These are phyloP conservation scores for Monosporascus cannonballus DNA, from an alignment of 2,329 filamentous ascomycete species.

Conservation along the genomic window DNA sequence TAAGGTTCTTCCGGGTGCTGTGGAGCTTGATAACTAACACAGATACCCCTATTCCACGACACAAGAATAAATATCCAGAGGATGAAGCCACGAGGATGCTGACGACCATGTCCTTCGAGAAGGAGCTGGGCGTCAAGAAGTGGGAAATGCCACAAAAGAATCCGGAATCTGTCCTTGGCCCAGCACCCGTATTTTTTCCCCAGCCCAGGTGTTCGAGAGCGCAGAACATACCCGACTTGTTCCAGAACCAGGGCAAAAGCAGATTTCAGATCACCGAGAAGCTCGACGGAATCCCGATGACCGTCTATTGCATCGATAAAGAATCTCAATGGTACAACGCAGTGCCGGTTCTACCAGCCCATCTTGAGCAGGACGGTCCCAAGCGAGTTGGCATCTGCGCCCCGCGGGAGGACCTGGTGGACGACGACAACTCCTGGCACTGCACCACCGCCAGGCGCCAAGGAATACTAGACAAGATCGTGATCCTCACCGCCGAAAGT, in stretches of 20 bases:
- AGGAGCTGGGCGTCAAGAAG: constrained; percentile 22
- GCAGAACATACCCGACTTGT: constrained; percentile 18
- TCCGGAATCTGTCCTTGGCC: constrained; percentile 6
- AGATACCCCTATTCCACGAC: no score
- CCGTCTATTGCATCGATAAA: constrained; percentile 19
- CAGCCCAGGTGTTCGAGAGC: constrained; percentile 20
- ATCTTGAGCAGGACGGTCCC: constrained; percentile 1
- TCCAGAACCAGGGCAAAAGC: constrained; percentile 5
- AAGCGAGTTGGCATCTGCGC: constrained; percentile 18
- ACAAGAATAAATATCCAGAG: constrained; percentile 9
- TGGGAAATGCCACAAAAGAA: constrained; percentile 13
- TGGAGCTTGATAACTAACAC: no score
- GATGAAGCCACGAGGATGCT: constrained; percentile 9
- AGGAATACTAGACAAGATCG: constrained; percentile 16
- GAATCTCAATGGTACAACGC: constrained; percentile 13
- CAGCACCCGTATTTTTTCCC: constrained; percentile 20
- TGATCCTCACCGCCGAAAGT: neutral
- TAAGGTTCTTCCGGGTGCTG: no score
- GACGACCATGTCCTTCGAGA: constrained; percentile 17
- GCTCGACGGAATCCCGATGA: constrained; percentile 27
- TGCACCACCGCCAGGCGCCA: constrained; percentile 18
- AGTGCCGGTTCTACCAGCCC: constrained; percentile 10
- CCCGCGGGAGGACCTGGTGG: constrained; percentile 10
- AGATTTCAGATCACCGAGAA: constrained; percentile 27
- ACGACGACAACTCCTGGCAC: constrained; percentile 9